Conservation (phyloP, 306 rosid species). For the Vigna reflexopilosa region DNA sequence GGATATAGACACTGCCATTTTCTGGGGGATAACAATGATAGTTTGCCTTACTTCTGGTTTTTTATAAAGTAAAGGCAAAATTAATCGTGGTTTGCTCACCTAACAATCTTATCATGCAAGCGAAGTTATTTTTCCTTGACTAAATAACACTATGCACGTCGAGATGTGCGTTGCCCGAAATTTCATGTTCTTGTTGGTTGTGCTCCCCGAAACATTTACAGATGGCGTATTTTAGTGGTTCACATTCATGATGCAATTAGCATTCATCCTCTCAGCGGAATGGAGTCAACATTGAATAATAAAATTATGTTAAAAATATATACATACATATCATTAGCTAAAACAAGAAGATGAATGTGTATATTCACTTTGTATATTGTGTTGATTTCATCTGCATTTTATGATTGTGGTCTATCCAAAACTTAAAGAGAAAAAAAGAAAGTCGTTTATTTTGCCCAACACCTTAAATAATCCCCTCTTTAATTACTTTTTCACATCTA, state of each 20-base stretch:
- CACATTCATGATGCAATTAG: background rate
- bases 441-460: too few species aligned
- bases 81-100: slow-evolving; percentile 23
- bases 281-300: too few species aligned
- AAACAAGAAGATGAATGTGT: too few species aligned
- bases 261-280: background rate
- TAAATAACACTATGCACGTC: slow-evolving; percentile 52
- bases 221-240: slow-evolving; percentile 20
- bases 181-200: background rate
- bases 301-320: too few species aligned
- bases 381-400: too few species aligned
- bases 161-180: background rate
- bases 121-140: slow-evolving; percentile 12
- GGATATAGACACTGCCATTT: slow-evolving; percentile 59
- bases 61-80: slow-evolving; percentile 38
- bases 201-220: slow-evolving; percentile 27
- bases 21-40: slow-evolving; percentile 33
- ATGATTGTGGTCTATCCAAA: too few species aligned
- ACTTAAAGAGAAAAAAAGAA: too few species aligned
- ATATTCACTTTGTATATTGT: too few species aligned
- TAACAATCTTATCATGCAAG: slow-evolving; percentile 54
- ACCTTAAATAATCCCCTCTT: too few species aligned
- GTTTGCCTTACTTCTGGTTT: slow-evolving; percentile 39
- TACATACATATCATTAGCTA: too few species aligned
- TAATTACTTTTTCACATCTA: too few species aligned